Evolutionary conservation across 2,329 filamentous ascomycete species (phyloP).

Genomic region (Colletotrichum sp.): DNA sequence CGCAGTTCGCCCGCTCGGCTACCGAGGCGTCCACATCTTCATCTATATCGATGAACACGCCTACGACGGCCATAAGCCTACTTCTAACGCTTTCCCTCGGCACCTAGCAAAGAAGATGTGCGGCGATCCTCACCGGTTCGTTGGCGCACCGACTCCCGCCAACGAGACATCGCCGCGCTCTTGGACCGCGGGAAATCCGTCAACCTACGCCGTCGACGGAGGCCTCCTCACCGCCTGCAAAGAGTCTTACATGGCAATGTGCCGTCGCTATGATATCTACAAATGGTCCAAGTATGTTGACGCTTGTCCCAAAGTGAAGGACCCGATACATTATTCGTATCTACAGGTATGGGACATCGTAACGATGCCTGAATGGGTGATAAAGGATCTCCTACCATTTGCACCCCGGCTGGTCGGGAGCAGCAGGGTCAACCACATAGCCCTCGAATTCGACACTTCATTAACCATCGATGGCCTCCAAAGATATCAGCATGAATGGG

Average conservation of each 20-base stretch:
- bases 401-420: neutral
- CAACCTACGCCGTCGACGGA: neutral
- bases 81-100: neutral
- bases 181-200: neutral
- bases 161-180: neutral
- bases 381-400: neutral
- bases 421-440: neutral
- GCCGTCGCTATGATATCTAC: neutral
- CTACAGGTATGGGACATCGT: neutral
- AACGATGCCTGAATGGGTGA: neutral
- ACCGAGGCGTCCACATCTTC: neutral
- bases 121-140: neutral
- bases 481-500: neutral
- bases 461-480: neutral
- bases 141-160: neutral
- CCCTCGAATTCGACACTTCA: neutral
- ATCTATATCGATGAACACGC: rapidly evolving
- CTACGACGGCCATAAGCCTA: neutral
- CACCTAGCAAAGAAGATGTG: neutral
- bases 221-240: neutral
- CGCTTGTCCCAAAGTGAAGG: neutral
- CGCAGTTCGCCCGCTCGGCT: neutral
- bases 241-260: neutral
- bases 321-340: neutral
- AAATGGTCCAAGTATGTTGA: neutral